phyloP scores from a whole-genome alignment of 78 protist species.

The Dictyostelium firmibasis region DNA sequence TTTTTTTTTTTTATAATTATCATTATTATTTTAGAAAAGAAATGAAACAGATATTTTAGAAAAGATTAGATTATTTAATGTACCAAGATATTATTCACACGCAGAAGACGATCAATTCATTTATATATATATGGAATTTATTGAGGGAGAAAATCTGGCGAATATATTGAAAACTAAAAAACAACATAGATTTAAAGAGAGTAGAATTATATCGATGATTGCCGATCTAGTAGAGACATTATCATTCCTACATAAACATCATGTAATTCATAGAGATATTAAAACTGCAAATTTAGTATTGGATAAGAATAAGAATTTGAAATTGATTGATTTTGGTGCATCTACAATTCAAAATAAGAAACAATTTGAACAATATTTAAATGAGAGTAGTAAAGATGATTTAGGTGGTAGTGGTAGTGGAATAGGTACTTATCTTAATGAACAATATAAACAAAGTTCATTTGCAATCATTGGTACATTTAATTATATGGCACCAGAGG shows the following conservation, averaged over 20 bases:
- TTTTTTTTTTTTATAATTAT: not conserved
- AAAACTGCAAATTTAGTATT: not conserved
- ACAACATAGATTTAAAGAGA: not conserved
- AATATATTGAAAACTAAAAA: not conserved
- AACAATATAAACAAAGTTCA: not conserved
- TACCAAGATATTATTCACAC: conserved; percentile 2
- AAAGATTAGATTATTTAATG: not conserved
- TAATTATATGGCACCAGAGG: conserved; percentile 1
- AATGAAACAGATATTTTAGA: conserved; percentile 6
- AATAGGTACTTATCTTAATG: not conserved
- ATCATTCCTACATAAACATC: not conserved
- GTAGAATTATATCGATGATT: not conserved
- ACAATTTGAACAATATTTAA: not conserved
- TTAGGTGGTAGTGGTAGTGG: not conserved
- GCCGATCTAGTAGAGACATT: conserved; percentile 7
- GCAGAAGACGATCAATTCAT: not conserved
- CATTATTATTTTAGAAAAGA: not conserved
- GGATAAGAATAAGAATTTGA: conserved; percentile 65
- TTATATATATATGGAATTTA: not conserved
- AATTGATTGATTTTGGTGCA: conserved; percentile 87
- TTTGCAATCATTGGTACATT: not conserved
- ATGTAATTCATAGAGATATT: not conserved
- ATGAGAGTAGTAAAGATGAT: not conserved
- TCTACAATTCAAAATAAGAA: conserved; percentile 3
- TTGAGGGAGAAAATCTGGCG: not conserved